These are phyloP conservation scores for Carex cristatella DNA, from an alignment of 176 grass and related monocot species.

Conservation along the genomic window DNA sequence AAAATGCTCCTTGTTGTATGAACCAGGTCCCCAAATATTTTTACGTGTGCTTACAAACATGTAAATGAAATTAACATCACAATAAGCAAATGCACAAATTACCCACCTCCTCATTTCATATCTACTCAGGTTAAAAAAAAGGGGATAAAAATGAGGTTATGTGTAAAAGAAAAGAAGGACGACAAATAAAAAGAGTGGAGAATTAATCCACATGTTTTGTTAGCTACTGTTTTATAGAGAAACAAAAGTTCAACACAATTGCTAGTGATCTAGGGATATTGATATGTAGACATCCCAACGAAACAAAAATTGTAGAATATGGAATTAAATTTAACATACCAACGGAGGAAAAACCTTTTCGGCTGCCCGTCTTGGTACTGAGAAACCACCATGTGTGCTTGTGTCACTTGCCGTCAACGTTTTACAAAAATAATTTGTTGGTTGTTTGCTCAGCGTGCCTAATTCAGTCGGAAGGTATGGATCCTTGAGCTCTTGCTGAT, in stretches of 20 bases:
- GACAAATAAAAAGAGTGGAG: not conserved
- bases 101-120: not conserved
- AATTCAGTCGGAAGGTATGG: constrained; percentile 89
- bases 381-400: constrained; percentile 98
- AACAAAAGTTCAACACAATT: not conserved
- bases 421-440: constrained; percentile 99
- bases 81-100: not conserved
- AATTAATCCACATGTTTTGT: not conserved
- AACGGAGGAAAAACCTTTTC: constrained; percentile 98
- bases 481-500: constrained; percentile 97
- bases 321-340: constrained; percentile 38
- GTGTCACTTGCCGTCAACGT: constrained; percentile 97
- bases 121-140: not conserved
- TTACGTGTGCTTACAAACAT: not conserved
- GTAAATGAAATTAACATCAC: not conserved
- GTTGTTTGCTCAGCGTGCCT: constrained; percentile 75
- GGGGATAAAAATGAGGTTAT: not conserved
- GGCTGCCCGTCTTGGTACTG: constrained; percentile 96
- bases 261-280: not conserved
- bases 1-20: not conserved
- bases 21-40: not conserved
- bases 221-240: not conserved
- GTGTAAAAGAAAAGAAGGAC: not conserved
- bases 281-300: not conserved
- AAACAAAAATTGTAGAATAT: not conserved